Percentiles rank a stretch among this genome's conserved stretches.
These are phyloP conservation scores for Clarireedia paspali DNA, from an alignment of 2,329 filamentous ascomycete species.

Conservation along the genomic window DNA sequence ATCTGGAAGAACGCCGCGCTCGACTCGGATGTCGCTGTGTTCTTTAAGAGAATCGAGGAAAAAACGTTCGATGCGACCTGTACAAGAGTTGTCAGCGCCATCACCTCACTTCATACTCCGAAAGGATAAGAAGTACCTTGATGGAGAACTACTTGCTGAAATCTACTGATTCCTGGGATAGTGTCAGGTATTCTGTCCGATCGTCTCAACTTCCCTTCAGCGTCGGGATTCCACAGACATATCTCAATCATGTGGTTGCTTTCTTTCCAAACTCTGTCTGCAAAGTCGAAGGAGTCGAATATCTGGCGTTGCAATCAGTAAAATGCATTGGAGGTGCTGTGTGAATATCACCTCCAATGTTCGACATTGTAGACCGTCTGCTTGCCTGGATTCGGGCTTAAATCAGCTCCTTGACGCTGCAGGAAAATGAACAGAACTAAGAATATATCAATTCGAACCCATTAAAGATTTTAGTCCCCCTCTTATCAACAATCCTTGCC, in stretches of 20 bases:
- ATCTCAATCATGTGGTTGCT: conserved; percentile 64
- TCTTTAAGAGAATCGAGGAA: conserved; percentile 54
- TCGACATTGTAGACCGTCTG: conserved; percentile 54
- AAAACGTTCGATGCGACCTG: conserved; percentile 54
- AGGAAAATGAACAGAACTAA: too few relatives aligned
- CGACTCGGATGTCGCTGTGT: conserved; percentile 46
- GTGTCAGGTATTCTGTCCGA: conserved; percentile 56
- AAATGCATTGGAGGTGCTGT: conserved; percentile 46
- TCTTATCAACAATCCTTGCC: conserved; percentile 41
- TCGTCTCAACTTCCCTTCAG: conserved; percentile 47
- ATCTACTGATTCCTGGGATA: conserved; percentile 51
- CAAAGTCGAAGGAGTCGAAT: conserved; percentile 65
- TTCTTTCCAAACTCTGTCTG: conserved; percentile 56
- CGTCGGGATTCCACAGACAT: conserved; percentile 52
- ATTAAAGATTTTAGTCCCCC: conserved; percentile 28
- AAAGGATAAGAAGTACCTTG: conserved; percentile 41
- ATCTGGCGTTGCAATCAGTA: conserved; percentile 48
- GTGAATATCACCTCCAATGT: conserved; percentile 45
- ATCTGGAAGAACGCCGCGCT: conserved; percentile 52
- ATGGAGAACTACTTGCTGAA: conserved; percentile 60
- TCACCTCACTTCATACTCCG: background rate
- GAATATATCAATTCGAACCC: conserved; percentile 8
- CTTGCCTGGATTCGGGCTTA: conserved; percentile 39
- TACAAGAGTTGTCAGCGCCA: background rate
- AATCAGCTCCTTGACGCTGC: too few relatives aligned